Conservation (phyloP, 2,329 filamentous ascomycete species). For the Trichophyton equinum region DNA sequence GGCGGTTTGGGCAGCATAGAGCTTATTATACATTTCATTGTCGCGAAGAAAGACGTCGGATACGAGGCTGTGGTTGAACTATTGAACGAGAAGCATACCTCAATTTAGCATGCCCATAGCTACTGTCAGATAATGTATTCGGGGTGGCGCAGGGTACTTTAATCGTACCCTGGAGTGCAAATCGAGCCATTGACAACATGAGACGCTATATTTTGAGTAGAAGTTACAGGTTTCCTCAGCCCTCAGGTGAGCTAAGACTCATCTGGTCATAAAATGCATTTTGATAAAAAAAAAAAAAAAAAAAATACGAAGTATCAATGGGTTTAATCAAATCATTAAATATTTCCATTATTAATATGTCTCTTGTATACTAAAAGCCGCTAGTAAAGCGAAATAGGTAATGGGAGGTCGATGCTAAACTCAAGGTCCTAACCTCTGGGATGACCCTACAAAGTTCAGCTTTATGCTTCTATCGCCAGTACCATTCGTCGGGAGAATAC, state of each 20-base stretch:
- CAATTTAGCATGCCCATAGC: background rate
- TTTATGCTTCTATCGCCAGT: conserved; percentile 24
- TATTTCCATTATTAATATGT: too few relatives aligned
- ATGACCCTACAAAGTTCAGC: conserved; percentile 49
- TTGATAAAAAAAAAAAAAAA: too few relatives aligned
- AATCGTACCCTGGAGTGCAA: too few relatives aligned
- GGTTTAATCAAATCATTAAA: too few relatives aligned
- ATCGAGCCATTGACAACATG: too few relatives aligned
- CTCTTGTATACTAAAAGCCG: background rate
- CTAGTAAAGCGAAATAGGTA: background rate
- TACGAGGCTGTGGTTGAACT: background rate
- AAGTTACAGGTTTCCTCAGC: too few relatives aligned
- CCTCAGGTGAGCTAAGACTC: too few relatives aligned
- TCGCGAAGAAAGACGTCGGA: background rate
- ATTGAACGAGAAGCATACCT: background rate
- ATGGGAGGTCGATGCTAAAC: background rate
- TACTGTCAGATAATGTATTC: background rate
- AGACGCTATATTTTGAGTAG: too few relatives aligned
- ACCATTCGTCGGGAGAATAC: conserved; percentile 55
- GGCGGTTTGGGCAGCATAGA: background rate
- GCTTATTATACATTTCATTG: too few relatives aligned
- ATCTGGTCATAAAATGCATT: too few relatives aligned
- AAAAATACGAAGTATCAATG: too few relatives aligned
- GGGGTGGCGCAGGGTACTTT: too few relatives aligned
- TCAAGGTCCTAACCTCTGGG: conserved; percentile 59